phyloP scores from a whole-genome alignment of 1,284 basidiomycete species.

The Tilletia walkeri region DNA sequence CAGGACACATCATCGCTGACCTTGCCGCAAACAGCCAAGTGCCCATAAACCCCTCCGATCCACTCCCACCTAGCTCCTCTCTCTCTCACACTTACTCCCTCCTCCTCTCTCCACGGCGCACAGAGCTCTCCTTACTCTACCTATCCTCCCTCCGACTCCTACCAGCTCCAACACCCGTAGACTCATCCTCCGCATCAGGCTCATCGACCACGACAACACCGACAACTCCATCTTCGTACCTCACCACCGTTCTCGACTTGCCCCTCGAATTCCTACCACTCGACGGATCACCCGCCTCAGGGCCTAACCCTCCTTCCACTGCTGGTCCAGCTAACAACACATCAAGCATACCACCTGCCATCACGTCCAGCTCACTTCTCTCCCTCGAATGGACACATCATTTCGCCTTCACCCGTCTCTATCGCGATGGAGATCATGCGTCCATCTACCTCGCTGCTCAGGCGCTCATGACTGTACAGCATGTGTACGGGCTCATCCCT shows the following conservation, averaged over 20 bases:
- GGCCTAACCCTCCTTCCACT: background rate
- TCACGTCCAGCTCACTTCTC: slow-evolving; percentile 28
- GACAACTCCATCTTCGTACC: background rate
- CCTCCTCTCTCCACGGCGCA: slow-evolving; percentile 81
- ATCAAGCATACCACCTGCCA: background rate
- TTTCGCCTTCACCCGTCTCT: slow-evolving; percentile 34
- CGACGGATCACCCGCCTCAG: slow-evolving; percentile 49
- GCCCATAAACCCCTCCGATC: background rate
- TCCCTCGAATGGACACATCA: slow-evolving; percentile 43
- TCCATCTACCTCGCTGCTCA: slow-evolving; percentile 83
- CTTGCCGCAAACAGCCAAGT: slow-evolving; percentile 31
- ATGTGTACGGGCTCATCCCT: slow-evolving; percentile 83
- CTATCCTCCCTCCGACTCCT: slow-evolving; percentile 24
- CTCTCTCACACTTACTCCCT: slow-evolving; percentile 80
- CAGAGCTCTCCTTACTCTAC: slow-evolving; percentile 66
- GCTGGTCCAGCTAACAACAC: background rate
- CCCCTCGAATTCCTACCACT: slow-evolving; percentile 90
- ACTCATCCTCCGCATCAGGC: background rate
- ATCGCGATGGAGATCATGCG: slow-evolving; percentile 88
- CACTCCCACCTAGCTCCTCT: slow-evolving; percentile 22
- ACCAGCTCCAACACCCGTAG: background rate
- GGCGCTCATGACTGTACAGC: slow-evolving; percentile 80
- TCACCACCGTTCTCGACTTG: slow-evolving; percentile 62
- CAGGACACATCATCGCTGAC: slow-evolving; percentile 73
- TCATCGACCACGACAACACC: background rate